These are phyloP conservation scores for Elsinoe arachidis DNA, from an alignment of 2,329 filamentous ascomycete species.

Conservation along the genomic window DNA sequence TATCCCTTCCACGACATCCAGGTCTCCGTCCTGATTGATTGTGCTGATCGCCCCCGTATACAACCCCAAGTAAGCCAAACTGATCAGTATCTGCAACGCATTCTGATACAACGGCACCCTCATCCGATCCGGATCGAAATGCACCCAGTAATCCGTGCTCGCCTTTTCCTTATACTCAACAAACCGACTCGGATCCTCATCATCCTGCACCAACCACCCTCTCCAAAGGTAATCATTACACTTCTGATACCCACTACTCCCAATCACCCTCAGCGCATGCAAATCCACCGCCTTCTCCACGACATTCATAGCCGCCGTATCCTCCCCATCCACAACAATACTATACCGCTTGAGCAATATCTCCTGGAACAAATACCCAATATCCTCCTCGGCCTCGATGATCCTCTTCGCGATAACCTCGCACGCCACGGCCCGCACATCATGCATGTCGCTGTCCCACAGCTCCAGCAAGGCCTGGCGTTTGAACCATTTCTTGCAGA, in stretches of 20 bases:
- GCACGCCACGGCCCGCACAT: constrained; percentile 70
- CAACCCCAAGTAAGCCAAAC: constrained; percentile 69
- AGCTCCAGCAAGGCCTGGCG: constrained; percentile 71
- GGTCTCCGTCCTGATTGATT: constrained; percentile 72
- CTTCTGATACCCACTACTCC: constrained; percentile 89
- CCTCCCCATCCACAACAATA: constrained; percentile 60
- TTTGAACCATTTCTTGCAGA: constrained; percentile 68
- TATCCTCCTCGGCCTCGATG: constrained; percentile 78
- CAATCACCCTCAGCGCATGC: constrained; percentile 80
- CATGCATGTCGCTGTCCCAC: constrained; percentile 83
- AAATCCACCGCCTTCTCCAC: constrained; percentile 90
- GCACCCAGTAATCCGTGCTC: constrained; percentile 65
- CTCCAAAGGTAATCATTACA: constrained; percentile 89
- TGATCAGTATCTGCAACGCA: constrained; percentile 74
- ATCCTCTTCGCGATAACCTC: constrained; percentile 82
- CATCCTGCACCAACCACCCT: constrained; percentile 94
- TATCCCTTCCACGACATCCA: constrained; percentile 74
- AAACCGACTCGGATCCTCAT: constrained; percentile 81
- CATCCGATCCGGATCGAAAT: constrained; percentile 93
- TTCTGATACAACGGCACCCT: constrained; percentile 90
- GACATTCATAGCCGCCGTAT: constrained; percentile 72
- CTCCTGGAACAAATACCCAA: constrained; percentile 67
- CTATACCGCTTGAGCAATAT: constrained; percentile 85
- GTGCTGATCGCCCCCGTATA: constrained; percentile 93
- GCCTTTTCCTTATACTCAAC: constrained; percentile 78